Evolutionary conservation across 2,329 filamentous ascomycete species (phyloP).

Genomic region (Cyphellophora europaea): DNA sequence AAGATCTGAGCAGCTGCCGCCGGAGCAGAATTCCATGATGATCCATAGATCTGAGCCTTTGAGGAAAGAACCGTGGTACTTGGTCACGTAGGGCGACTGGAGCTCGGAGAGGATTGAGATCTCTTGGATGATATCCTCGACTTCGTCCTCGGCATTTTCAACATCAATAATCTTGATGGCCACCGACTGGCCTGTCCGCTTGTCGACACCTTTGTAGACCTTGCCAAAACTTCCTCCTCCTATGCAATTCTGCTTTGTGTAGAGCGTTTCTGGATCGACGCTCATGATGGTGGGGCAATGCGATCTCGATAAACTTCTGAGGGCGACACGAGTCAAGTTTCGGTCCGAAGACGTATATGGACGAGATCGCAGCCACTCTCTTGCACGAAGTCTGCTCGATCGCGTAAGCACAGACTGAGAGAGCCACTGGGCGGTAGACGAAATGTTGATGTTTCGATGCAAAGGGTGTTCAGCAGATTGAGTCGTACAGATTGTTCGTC

Average conservation of each 20-base stretch:
- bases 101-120: conserved; percentile 95
- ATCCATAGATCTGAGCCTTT: conserved; percentile 98
- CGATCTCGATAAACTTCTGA: background rate
- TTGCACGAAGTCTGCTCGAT: too few species aligned
- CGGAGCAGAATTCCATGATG: conserved; percentile 98
- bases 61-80: conserved; percentile 94
- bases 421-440: too few species aligned
- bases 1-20: conserved; percentile 88
- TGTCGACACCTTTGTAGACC: conserved; percentile 97
- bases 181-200: conserved; percentile 82
- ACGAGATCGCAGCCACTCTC: too few species aligned
- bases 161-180: conserved; percentile 99
- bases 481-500: too few species aligned
- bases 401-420: too few species aligned
- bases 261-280: conserved; percentile 80
- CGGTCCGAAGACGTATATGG: too few species aligned
- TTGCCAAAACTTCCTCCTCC: conserved; percentile 97
- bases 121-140: conserved; percentile 98
- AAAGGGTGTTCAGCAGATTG: too few species aligned
- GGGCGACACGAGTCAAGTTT: background rate
- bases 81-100: conserved; percentile 91
- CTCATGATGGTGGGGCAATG: background rate
- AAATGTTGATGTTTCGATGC: too few species aligned
- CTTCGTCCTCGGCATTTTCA: conserved; percentile 97
- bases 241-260: conserved; percentile 87